Conservation (phyloP, 768 basidiomycete genomes). For the Albatrellus ellisii region DNA sequence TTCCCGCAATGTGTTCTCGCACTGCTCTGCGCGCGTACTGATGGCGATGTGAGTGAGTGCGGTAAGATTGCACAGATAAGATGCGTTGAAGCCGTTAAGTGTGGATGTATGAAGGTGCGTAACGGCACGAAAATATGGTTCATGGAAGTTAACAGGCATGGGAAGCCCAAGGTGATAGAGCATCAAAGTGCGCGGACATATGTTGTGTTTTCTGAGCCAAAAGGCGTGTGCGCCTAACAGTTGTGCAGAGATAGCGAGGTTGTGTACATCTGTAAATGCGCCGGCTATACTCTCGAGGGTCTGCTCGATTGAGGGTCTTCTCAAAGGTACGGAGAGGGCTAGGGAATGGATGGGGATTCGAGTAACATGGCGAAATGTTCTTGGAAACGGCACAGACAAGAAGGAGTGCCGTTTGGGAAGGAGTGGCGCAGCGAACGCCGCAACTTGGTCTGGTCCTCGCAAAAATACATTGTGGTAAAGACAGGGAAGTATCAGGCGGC, state of each 20-base stretch:
- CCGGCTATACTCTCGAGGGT: conserved; percentile 8
- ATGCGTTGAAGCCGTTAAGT: conserved; percentile 10
- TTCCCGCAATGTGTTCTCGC: conserved; percentile 1
- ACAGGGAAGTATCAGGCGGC: conserved; percentile 11
- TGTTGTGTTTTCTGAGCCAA: conserved; percentile 9
- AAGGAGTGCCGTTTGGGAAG: conserved; percentile 1
- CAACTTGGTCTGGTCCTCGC: conserved; percentile 10
- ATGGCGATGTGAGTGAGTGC: conserved; percentile 10
- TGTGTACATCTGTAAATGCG: conserved; percentile 6
- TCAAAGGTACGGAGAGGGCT: conserved; percentile 11
- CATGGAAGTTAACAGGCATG: conserved; percentile 9
- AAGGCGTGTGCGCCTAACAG: conserved; percentile 13
- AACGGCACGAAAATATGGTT: conserved; percentile 7
- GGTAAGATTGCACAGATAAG: conserved; percentile 6
- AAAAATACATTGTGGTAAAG: conserved; percentile 13
- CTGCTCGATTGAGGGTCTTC: conserved; percentile 11
- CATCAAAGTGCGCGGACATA: conserved; percentile 11
- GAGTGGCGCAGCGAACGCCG: conserved; percentile 12
- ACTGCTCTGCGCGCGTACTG: conserved; percentile 9
- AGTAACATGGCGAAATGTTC: conserved; percentile 1
- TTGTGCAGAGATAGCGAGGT: conserved; percentile 11
- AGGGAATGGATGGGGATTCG: conserved; percentile 10
- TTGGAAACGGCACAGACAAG: background rate
- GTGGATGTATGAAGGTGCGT: conserved; percentile 13
- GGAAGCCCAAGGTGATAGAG: conserved; percentile 13